Percentiles rank a stretch among this genome's conserved stretches.
Conservation (phyloP, 1,284 basidiomycete genomes). For the Austropuccinia psidii region DNA sequence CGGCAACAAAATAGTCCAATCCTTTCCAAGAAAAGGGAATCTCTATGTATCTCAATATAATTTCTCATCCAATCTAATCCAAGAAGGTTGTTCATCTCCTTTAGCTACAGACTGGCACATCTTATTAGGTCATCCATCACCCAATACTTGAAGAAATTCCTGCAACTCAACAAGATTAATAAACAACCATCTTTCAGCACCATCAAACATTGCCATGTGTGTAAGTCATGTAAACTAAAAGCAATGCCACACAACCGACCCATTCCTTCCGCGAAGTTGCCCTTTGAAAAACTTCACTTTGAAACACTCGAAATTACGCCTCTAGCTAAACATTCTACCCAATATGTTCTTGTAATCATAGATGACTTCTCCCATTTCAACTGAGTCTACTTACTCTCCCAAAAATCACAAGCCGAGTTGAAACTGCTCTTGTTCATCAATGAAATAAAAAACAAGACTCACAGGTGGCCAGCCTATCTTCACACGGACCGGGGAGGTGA, state of each 20-base stretch:
- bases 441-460: background rate
- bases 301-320: background rate
- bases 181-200: background rate
- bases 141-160: background rate
- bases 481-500: slow-evolving; percentile 1
- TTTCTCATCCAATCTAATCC: no score
- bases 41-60: no score
- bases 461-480: background rate
- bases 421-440: background rate
- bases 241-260: no score
- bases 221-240: background rate
- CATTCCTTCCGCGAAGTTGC: no score
- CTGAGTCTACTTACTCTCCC: background rate
- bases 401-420: background rate
- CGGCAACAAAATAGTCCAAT: background rate
- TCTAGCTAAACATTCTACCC: background rate
- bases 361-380: slow-evolving; percentile 15
- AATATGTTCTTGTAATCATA: background rate
- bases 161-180: background rate
- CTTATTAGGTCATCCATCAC: background rate
- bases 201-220: background rate
- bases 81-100: no score
- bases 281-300: background rate
- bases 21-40: background rate
- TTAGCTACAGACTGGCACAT: background rate